A percentile compares a stretch with the other conserved stretches of the same genome.
These are phyloP conservation scores for Peltaster fructicola DNA, from an alignment of 2,329 filamentous ascomycete genomes.

Conservation along the genomic window DNA sequence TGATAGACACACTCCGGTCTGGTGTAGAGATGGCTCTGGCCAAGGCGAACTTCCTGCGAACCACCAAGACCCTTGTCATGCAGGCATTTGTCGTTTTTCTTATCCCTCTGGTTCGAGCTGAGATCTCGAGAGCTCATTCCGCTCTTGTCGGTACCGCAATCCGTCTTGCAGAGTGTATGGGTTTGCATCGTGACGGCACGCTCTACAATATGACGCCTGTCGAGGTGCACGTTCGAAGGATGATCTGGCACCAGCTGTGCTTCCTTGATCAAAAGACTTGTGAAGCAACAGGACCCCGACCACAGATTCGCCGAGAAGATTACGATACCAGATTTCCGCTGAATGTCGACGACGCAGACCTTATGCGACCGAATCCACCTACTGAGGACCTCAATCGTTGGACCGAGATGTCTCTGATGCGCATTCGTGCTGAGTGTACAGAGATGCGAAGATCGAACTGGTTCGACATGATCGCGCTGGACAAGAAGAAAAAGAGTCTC, in stretches of 20 bases:
- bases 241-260: constrained; percentile 64
- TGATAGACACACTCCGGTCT: constrained; percentile 46
- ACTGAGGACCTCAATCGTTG: constrained; percentile 36
- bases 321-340: constrained; percentile 57
- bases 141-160: constrained; percentile 55
- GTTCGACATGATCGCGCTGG: constrained; percentile 49
- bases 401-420: constrained; percentile 49
- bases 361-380: constrained; percentile 27
- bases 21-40: constrained; percentile 50
- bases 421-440: constrained; percentile 55
- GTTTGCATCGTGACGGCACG: constrained; percentile 52
- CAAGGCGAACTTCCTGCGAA: constrained; percentile 53
- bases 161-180: constrained; percentile 61
- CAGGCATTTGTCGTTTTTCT: constrained; percentile 65
- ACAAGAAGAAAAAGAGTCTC: constrained; percentile 42
- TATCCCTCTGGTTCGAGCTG: constrained; percentile 53
- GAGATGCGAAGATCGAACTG: constrained; percentile 56
- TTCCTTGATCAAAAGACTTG: constrained; percentile 60
- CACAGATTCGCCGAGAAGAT: constrained; percentile 54
- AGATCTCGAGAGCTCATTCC: constrained; percentile 57
- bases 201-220: constrained; percentile 47
- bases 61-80: constrained; percentile 54
- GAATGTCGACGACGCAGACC: constrained; percentile 49
- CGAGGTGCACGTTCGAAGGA: constrained; percentile 52
- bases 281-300: constrained; percentile 55